Conservation (phyloP, 345 rosid genomes). For the Arabidopsis thaliana region DNA sequence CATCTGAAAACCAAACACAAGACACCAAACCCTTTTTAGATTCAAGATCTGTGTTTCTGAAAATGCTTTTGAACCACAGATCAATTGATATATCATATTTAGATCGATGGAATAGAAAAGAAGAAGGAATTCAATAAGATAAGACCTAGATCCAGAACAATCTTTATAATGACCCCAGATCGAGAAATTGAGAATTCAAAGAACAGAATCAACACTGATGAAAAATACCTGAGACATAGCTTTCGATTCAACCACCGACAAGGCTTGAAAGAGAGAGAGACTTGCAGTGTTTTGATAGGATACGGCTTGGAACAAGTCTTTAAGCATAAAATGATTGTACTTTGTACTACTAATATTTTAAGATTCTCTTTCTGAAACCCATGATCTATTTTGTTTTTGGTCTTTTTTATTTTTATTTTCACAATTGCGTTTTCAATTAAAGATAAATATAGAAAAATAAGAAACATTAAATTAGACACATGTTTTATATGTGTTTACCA, state of each 20-base stretch:
- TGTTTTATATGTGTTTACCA: too few species aligned
- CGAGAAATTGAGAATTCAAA: background rate
- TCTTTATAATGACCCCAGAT: slow-evolving; percentile 30
- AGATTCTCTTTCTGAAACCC: too few species aligned
- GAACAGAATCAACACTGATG: background rate
- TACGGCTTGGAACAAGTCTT: too few species aligned
- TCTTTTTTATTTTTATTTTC: too few species aligned
- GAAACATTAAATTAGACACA: too few species aligned
- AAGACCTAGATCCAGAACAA: background rate
- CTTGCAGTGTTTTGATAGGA: background rate
- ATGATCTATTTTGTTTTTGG: too few species aligned
- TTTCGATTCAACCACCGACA: slow-evolving; percentile 22
- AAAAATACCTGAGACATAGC: slow-evolving; percentile 42
- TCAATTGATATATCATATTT: background rate
- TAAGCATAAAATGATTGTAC: too few species aligned
- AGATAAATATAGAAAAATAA: too few species aligned
- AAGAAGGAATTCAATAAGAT: slow-evolving; percentile 8
- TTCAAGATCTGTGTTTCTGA: background rate
- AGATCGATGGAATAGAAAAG: slow-evolving; percentile 11
- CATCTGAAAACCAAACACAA: background rate
- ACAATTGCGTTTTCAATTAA: too few species aligned
- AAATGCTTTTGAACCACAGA: background rate
- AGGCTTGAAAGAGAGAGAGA: slow-evolving; percentile 1
- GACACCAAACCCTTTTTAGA: background rate
- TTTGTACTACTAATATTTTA: too few species aligned